phyloP scores from a whole-genome alignment of 139 green algal genomes.

The Picochlorum costavermella region DNA sequence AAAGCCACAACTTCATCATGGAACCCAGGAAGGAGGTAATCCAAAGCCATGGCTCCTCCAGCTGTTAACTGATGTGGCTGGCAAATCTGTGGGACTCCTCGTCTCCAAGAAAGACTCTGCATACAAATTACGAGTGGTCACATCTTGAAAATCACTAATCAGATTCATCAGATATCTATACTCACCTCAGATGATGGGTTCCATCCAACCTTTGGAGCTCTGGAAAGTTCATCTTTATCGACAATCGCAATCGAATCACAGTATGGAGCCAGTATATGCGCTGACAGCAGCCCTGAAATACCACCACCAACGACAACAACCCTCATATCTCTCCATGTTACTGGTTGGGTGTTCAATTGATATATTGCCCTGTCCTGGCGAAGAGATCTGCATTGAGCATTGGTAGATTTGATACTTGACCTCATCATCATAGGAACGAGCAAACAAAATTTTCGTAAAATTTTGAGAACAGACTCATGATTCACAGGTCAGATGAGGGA shows the following conservation, averaged over 20 bases:
- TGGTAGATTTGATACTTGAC: too few species aligned
- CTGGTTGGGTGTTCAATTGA: too few species aligned
- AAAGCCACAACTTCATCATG: slow-evolving; percentile 1
- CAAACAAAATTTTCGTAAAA: too few species aligned
- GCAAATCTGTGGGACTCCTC: slow-evolving; percentile 12
- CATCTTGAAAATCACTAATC: neutral
- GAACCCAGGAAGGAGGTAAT: slow-evolving; percentile 20
- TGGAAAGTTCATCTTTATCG: slow-evolving; percentile 7
- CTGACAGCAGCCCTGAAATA: slow-evolving; percentile 7
- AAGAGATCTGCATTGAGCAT: too few species aligned
- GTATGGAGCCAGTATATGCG: slow-evolving; percentile 3
- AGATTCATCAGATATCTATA: neutral
- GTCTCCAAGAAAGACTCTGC: slow-evolving; percentile 1
- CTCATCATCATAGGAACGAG: too few species aligned
- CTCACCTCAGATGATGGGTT: neutral
- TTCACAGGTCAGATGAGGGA: too few species aligned
- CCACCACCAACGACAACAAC: slow-evolving; percentile 12
- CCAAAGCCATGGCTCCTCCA: slow-evolving; percentile 14
- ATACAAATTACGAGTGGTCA: neutral
- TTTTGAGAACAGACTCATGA: too few species aligned
- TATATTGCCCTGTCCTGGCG: too few species aligned
- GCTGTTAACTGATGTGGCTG: slow-evolving; percentile 18
- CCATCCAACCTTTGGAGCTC: neutral
- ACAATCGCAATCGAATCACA: slow-evolving; percentile 5
- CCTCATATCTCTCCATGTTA: neutral